phyloP scores from a whole-genome alignment of 1,284 basidiomycete species.

The Volvariella volvacea region DNA sequence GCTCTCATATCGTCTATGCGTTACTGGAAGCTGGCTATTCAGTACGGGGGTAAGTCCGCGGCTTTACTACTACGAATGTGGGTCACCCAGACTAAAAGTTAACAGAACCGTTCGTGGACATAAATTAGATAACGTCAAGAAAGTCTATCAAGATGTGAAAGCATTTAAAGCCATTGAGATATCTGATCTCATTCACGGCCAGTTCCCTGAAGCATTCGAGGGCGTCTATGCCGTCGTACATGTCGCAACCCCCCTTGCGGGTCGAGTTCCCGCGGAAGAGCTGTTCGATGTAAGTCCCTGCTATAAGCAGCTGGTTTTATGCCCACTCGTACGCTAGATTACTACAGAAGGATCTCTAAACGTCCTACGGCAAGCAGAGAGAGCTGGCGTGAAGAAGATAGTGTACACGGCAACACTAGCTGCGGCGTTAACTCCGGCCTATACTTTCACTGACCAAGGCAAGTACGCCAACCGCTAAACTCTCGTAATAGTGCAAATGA shows the following conservation, averaged over 20 bases:
- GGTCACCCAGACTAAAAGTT: conserved; percentile 17
- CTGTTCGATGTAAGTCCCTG: conserved; percentile 14
- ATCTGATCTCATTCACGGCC: no score
- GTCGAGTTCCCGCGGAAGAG: conserved; percentile 11
- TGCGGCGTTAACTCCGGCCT: conserved; percentile 17
- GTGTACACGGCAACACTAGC: conserved; percentile 12
- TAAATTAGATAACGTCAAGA: no score
- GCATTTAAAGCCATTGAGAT: no score
- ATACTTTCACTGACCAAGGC: no score
- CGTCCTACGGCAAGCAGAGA: conserved; percentile 22
- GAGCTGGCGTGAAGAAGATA: conserved; percentile 22
- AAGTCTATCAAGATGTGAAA: no score
- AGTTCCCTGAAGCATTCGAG: conserved; percentile 21
- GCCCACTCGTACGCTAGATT: neutral
- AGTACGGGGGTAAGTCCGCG: conserved; percentile 20
- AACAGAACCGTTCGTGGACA: no score
- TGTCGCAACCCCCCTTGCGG: conserved; percentile 20
- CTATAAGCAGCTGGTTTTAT: no score
- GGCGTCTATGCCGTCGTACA: conserved; percentile 24
- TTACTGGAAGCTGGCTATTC: conserved; percentile 22
- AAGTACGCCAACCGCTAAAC: no score
- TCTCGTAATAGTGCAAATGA: neutral
- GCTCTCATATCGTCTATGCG: conserved; percentile 21
- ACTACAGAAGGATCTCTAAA: conserved; percentile 27
- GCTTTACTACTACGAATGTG: neutral